Conservation (phyloP, 441 rosid species). For the Euphorbia schlechtendalii region DNA sequence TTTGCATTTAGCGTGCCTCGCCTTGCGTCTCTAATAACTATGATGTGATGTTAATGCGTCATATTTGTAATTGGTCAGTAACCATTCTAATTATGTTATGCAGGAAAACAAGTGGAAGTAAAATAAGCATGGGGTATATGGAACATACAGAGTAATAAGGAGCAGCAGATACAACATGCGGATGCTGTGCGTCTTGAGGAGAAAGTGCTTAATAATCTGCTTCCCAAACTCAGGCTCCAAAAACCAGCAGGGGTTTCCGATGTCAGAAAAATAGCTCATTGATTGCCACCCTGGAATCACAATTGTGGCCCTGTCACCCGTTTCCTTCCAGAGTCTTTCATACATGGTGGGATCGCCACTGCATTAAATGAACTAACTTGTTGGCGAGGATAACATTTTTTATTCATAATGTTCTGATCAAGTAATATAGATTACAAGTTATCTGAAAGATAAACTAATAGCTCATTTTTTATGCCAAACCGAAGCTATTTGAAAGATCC, state of each 20-base stretch:
- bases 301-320: constrained; percentile 59
- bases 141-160: constrained; percentile 68
- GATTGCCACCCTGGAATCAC: constrained; percentile 86
- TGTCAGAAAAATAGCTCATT: constrained; percentile 73
- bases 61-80: too few species aligned
- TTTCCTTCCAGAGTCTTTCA: constrained; percentile 60
- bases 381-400: constrained; percentile 3
- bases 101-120: too few species aligned
- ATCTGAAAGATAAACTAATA: neutral
- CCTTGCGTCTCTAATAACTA: too few species aligned
- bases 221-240: constrained; percentile 64
- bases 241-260: constrained; percentile 70
- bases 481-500: neutral
- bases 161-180: constrained; percentile 66
- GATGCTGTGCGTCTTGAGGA: constrained; percentile 45
- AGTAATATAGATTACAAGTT: neutral
- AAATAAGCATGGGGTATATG: neutral
- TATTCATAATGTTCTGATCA: neutral
- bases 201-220: constrained; percentile 65
- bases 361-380: constrained; percentile 18
- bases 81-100: too few species aligned
- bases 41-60: too few species aligned
- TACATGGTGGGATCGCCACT: constrained; percentile 95
- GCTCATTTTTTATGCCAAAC: neutral
- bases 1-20: too few species aligned